These are phyloP conservation scores for Panicum hallii DNA, from an alignment of 202 grass and related monocot species.

Conservation along the genomic window DNA sequence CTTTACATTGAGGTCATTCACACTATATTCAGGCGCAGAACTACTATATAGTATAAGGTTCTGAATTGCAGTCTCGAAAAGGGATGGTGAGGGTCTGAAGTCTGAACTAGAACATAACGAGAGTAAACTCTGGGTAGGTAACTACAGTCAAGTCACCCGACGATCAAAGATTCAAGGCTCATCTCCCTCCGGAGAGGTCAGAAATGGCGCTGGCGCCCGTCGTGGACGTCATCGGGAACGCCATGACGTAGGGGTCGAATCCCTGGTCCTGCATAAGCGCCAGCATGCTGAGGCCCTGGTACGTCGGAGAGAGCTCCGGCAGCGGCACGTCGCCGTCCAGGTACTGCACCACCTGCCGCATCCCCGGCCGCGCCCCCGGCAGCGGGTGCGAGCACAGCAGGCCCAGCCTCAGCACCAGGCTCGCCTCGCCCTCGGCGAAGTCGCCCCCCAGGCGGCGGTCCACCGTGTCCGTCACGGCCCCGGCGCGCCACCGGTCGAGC, in stretches of 20 bases:
- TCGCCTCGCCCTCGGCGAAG: slow-evolving; percentile 44
- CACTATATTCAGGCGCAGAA: background rate
- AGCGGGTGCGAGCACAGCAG: slow-evolving; percentile 67
- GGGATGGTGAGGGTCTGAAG: background rate
- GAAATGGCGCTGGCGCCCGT: slow-evolving; percentile 49
- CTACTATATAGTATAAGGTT: background rate
- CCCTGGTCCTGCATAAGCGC: slow-evolving; percentile 63
- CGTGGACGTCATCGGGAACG: slow-evolving; percentile 45
- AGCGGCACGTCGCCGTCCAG: slow-evolving; percentile 57
- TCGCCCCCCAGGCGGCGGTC: slow-evolving; percentile 47
- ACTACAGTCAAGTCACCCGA: background rate
- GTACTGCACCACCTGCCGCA: slow-evolving; percentile 55
- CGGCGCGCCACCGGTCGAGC: slow-evolving; percentile 57
- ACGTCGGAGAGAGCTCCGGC: slow-evolving; percentile 59
- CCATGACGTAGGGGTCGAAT: slow-evolving; percentile 56
- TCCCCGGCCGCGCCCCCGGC: slow-evolving; percentile 51
- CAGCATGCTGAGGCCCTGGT: slow-evolving; percentile 52
- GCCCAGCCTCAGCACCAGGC: slow-evolving; percentile 57
- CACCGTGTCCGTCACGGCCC: slow-evolving; percentile 35
- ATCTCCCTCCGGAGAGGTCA: slow-evolving; percentile 64
- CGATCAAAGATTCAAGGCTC: background rate
- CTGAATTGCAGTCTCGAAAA: background rate
- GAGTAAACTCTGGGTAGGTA: background rate
- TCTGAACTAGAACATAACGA: background rate
- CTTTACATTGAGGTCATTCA: slow-evolving; percentile 33